A percentile compares a stretch with the other conserved stretches of the same genome.
Conservation (phyloP, 1,284 basidiomycete species). For the Schizopora paradoxa region DNA sequence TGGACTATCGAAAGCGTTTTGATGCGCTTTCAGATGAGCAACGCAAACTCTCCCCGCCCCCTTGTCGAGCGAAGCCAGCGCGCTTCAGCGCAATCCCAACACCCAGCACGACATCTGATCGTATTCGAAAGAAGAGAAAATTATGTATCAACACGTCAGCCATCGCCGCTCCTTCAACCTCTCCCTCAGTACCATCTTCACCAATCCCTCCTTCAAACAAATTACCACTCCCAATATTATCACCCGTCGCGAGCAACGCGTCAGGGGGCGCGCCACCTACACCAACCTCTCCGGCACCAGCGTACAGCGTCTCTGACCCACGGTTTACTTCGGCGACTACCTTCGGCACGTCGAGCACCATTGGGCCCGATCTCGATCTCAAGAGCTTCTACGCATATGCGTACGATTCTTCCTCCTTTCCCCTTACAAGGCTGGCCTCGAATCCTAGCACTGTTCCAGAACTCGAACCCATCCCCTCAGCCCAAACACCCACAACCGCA, state of each 20-base stretch:
- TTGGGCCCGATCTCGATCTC: background rate
- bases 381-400: background rate
- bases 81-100: no score
- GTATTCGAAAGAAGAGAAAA: no score
- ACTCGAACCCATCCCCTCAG: background rate
- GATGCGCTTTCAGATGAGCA: conserved; percentile 24
- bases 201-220: no score
- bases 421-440: no score
- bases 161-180: no score
- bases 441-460: no score
- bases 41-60: conserved; percentile 22
- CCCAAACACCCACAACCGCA: background rate
- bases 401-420: background rate
- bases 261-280: background rate
- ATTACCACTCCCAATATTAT: no score
- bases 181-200: no score
- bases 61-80: background rate
- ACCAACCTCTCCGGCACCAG: background rate
- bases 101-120: no score
- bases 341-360: background rate
- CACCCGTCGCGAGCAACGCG: no score
- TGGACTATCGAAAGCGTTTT: conserved; percentile 36
- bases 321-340: background rate
- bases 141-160: no score
- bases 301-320: background rate